Percentiles rank a stretch among this genome's conserved stretches.
Evolutionary conservation across 768 basidiomycete species (phyloP).

Genomic region (Termitomyces heimii): DNA sequence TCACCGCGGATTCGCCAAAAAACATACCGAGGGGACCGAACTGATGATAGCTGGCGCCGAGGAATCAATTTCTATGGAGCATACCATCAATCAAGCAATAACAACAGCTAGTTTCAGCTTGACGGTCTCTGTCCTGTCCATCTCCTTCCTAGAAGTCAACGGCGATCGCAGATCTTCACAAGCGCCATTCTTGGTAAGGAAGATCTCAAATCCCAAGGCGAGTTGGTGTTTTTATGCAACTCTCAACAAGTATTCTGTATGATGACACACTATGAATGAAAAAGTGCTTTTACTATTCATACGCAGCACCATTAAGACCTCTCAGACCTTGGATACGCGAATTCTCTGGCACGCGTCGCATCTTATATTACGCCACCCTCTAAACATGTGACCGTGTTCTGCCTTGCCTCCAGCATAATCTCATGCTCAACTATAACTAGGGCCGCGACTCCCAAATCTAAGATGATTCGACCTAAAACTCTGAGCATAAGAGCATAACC

Average conservation of each 20-base stretch:
- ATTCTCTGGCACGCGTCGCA: neutral
- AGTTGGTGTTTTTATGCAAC: neutral
- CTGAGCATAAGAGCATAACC: slow-evolving; percentile 1
- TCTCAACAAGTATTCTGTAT: neutral
- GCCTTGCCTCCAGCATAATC: neutral
- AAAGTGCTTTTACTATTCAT: neutral
- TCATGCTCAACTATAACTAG: neutral
- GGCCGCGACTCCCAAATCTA: neutral
- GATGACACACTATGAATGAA: neutral
- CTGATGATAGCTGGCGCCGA: neutral
- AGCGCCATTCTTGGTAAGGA: neutral
- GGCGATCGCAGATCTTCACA: neutral
- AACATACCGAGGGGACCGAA: slow-evolving; percentile 4
- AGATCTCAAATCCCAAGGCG: neutral
- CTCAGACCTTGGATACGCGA: neutral
- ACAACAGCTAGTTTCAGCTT: neutral
- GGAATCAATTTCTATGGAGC: neutral
- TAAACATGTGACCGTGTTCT: slow-evolving; percentile 6
- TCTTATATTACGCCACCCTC: slow-evolving; percentile 2
- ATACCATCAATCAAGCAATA: neutral
- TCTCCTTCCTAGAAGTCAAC: neutral
- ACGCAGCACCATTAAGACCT: neutral
- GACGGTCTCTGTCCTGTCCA: neutral
- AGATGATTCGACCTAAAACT: slow-evolving; percentile 1
- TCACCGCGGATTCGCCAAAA: slow-evolving; percentile 7